Evolutionary conservation across 2,329 filamentous ascomycete species (phyloP).

Genomic region (Apiospora marii): DNA sequence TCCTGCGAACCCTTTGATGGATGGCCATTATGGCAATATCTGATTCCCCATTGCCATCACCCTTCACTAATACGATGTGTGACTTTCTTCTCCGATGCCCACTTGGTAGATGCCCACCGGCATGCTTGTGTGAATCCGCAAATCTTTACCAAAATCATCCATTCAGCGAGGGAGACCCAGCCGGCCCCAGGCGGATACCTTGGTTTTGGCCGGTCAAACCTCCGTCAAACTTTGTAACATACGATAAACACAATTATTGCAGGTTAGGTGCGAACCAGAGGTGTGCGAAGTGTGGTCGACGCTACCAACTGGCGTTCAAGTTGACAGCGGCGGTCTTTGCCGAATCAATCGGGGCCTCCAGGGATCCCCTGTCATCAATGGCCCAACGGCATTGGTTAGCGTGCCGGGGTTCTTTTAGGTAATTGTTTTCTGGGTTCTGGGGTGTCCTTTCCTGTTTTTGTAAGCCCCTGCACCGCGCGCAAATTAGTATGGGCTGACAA

Average conservation of each 20-base stretch:
- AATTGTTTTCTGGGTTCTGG: not conserved
- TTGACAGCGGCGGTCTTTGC: not conserved
- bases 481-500: not conserved
- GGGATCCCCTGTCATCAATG: not conserved
- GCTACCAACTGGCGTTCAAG: not conserved
- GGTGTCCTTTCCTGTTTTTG: not conserved
- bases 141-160: not conserved
- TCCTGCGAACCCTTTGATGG: not conserved
- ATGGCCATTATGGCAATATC: not conserved
- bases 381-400: not conserved
- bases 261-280: not conserved
- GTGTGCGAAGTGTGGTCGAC: not conserved
- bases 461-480: not conserved
- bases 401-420: not conserved
- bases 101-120: not conserved
- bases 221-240: not conserved
- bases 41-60: not conserved
- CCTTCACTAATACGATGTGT: not conserved
- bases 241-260: not conserved
- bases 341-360: not conserved
- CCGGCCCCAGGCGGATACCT: not conserved
- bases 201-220: too few species aligned
- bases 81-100: not conserved
- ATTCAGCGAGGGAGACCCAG: not conserved
- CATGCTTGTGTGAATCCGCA: not conserved